Conservation (phyloP, 2,329 filamentous ascomycete genomes). For the Fusarium setosum region DNA sequence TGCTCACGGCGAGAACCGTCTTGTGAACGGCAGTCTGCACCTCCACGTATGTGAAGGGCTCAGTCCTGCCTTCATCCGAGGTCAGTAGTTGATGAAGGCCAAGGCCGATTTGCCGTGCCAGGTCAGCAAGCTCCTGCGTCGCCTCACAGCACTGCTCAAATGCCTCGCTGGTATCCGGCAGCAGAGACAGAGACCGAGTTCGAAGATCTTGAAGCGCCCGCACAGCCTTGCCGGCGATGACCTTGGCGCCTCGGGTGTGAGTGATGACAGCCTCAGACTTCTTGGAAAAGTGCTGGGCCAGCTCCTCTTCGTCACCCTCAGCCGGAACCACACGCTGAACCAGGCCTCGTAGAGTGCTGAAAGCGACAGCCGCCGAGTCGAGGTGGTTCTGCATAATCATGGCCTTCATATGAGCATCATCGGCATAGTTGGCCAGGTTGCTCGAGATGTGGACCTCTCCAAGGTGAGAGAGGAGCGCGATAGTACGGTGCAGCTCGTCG, state of each 20-base stretch:
- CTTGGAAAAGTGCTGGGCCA: constrained; percentile 73
- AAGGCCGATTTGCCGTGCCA: constrained; percentile 75
- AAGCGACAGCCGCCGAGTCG: constrained; percentile 78
- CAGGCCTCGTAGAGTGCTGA: constrained; percentile 72
- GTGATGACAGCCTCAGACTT: constrained; percentile 78
- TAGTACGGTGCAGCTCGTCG: constrained; percentile 83
- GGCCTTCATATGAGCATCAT: constrained; percentile 82
- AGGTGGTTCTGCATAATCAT: constrained; percentile 83
- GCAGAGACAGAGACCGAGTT: constrained; percentile 78
- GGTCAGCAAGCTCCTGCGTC: constrained; percentile 72
- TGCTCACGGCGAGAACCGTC: constrained; percentile 60
- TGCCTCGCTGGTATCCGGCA: constrained; percentile 71
- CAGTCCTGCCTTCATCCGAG: constrained; percentile 76
- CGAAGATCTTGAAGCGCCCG: constrained; percentile 83
- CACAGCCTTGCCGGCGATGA: constrained; percentile 82
- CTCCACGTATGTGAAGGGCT: constrained; percentile 75
- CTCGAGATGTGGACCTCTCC: constrained; percentile 81
- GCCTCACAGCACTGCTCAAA: constrained; percentile 78
- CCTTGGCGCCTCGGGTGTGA: constrained; percentile 85
- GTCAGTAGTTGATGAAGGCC: constrained; percentile 73
- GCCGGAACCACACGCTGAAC: constrained; percentile 72
- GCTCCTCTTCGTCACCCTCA: constrained; percentile 68
- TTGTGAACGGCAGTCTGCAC: constrained; percentile 72
- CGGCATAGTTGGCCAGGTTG: constrained; percentile 78
- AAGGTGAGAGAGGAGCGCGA: constrained; percentile 88